A percentile compares a stretch with the other conserved stretches of the same genome.
Evolutionary conservation across 1,139 yeast genomes (phyloP).

Genomic region (Pichia sp.): DNA sequence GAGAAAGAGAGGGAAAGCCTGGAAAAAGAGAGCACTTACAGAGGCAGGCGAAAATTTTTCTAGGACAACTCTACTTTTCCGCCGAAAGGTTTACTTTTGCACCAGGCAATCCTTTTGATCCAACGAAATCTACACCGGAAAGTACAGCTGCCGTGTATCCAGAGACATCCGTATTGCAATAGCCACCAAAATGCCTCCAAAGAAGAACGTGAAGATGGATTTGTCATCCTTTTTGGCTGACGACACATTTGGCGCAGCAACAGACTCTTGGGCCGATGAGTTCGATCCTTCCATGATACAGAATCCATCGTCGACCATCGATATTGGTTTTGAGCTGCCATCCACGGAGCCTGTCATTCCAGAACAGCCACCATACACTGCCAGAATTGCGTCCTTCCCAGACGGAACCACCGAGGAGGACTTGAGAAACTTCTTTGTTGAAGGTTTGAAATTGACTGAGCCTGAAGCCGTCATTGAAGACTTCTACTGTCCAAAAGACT

Average conservation of each 20-base stretch:
- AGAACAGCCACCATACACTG: constrained; percentile 86
- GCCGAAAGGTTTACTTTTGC: not conserved
- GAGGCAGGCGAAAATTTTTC: not conserved
- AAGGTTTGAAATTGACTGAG: constrained; percentile 48
- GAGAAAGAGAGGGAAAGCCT: too few species aligned
- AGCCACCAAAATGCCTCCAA: constrained; percentile 42
- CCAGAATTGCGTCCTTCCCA: constrained; percentile 81
- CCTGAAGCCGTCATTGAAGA: constrained; percentile 52
- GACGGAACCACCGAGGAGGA: constrained; percentile 61
- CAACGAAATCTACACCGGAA: not conserved
- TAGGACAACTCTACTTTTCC: not conserved
- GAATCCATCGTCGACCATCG: constrained; percentile 20
- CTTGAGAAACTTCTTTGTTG: constrained; percentile 63
- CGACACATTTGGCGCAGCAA: constrained; percentile 49
- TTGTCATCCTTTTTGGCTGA: constrained; percentile 51
- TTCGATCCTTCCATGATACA: constrained; percentile 37
- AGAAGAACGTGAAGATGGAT: constrained; percentile 51
- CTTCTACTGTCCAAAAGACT: constrained; percentile 65
- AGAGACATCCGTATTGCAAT: not conserved
- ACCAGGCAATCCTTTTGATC: not conserved
- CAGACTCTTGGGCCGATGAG: constrained; percentile 72
- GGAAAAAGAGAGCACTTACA: not conserved
- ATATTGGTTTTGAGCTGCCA: constrained; percentile 16
- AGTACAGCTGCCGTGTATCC: not conserved
- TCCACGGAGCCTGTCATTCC: constrained; percentile 74